Conservation (phyloP, 495 filamentous ascomycete genomes). For the Margaritispora aquatica region DNA sequence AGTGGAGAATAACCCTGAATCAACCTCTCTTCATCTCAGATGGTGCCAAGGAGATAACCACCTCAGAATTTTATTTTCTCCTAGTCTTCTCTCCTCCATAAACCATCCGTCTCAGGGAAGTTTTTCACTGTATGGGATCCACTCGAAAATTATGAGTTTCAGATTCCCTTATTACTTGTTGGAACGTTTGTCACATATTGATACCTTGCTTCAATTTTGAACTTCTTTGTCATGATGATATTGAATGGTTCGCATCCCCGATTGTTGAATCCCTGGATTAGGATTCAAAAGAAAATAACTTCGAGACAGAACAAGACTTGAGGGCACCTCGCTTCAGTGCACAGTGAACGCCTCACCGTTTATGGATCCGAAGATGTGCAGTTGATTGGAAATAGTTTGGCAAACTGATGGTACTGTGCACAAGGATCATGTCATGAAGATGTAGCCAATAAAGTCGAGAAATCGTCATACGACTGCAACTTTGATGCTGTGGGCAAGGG, state of each 20-base stretch:
- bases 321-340: conserved; percentile 8
- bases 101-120: background rate
- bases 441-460: background rate
- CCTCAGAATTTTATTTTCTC: background rate
- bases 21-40: conserved; percentile 5
- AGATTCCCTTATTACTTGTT: background rate
- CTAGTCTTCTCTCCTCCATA: too few species aligned
- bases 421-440: conserved; percentile 7
- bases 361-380: background rate
- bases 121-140: background rate
- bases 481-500: background rate
- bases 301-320: background rate
- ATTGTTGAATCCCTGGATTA: too few species aligned
- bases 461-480: background rate
- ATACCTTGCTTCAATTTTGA: background rate
- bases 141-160: background rate
- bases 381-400: background rate
- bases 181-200: background rate
- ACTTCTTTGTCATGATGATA: background rate
- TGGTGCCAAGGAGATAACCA: background rate
- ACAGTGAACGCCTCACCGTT: conserved; percentile 7
- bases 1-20: conserved; percentile 12
- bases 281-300: too few species aligned
- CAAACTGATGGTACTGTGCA: background rate
- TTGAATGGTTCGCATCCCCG: too few species aligned